These are phyloP conservation scores for Penicillium cataractarum DNA, from an alignment of 495 filamentous ascomycete species.

Conservation along the genomic window DNA sequence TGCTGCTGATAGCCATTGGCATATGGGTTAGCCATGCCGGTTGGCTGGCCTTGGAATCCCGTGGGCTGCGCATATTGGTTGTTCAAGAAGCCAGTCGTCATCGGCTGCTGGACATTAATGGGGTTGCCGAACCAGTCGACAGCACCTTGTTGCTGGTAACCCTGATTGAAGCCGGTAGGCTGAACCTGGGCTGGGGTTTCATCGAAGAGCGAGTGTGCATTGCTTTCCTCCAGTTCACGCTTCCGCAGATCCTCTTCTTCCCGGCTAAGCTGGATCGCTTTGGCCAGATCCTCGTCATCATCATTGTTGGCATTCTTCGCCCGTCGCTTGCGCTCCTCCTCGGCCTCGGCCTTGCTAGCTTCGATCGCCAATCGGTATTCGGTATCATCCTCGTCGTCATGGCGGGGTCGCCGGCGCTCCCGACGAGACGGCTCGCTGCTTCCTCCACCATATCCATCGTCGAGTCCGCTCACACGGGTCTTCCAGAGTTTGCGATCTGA, in stretches of 20 bases:
- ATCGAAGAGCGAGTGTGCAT: constrained; percentile 86
- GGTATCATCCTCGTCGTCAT: constrained; percentile 82
- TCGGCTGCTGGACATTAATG: constrained; percentile 72
- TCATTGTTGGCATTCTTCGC: constrained; percentile 55
- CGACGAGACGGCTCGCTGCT: constrained; percentile 42
- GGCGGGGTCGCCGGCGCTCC: constrained; percentile 50
- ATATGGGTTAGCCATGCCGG: constrained; percentile 70
- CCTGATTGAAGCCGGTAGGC: constrained; percentile 88
- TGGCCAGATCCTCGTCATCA: constrained; percentile 87
- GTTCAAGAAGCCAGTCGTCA: constrained; percentile 81
- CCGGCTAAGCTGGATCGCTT: constrained; percentile 94
- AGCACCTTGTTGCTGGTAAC: constrained; percentile 91
- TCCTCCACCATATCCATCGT: constrained; percentile 64
- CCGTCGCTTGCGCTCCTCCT: constrained; percentile 80
- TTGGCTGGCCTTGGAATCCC: constrained; percentile 64
- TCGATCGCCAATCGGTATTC: constrained; percentile 94
- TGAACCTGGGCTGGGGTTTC: constrained; percentile 75
- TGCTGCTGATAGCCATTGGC: constrained; percentile 70
- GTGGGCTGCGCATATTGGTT: constrained; percentile 80
- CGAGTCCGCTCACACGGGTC: constrained; percentile 88
- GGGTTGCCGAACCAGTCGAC: constrained; percentile 98
- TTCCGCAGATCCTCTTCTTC: constrained; percentile 90
- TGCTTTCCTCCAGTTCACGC: constrained; percentile 87
- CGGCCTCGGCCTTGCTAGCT: constrained; percentile 93
- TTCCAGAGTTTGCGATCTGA: constrained; percentile 96